Evolutionary conservation across 1,284 basidiomycete genomes (phyloP).

Genomic region (Meira nashicola): DNA sequence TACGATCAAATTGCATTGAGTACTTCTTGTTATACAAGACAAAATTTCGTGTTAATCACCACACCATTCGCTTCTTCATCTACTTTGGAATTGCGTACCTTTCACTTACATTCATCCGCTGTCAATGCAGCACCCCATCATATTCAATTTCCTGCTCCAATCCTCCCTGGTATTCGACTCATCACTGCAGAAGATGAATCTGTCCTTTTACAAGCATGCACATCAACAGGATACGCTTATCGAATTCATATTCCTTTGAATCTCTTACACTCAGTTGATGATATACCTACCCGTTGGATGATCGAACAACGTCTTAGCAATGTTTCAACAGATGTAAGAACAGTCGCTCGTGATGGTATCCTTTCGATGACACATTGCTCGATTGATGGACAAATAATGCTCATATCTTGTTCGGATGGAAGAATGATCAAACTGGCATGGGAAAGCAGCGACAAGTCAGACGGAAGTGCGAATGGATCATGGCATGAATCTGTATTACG

Average conservation of each 20-base stretch:
- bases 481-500: conserved; percentile 9
- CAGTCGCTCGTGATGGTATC: background rate
- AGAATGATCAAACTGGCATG: background rate
- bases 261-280: conserved; percentile 7
- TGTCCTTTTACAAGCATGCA: background rate
- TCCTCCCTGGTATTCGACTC: background rate
- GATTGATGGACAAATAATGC: background rate
- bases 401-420: conserved; percentile 5
- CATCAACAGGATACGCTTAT: background rate
- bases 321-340: background rate
- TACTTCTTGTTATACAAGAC: background rate
- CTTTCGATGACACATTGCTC: background rate
- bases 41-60: background rate
- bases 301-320: background rate
- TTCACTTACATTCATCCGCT: background rate
- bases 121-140: conserved; percentile 1
- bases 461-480: background rate
- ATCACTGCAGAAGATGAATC: background rate
- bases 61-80: conserved; percentile 1
- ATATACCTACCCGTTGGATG: conserved; percentile 6
- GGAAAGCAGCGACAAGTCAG: background rate
- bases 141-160: conserved; percentile 1
- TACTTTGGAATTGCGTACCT: background rate
- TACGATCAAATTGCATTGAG: background rate
- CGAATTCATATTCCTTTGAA: conserved; percentile 4